Conservation (phyloP, 2,329 filamentous ascomycete genomes). For the Colletotrichum horii region DNA sequence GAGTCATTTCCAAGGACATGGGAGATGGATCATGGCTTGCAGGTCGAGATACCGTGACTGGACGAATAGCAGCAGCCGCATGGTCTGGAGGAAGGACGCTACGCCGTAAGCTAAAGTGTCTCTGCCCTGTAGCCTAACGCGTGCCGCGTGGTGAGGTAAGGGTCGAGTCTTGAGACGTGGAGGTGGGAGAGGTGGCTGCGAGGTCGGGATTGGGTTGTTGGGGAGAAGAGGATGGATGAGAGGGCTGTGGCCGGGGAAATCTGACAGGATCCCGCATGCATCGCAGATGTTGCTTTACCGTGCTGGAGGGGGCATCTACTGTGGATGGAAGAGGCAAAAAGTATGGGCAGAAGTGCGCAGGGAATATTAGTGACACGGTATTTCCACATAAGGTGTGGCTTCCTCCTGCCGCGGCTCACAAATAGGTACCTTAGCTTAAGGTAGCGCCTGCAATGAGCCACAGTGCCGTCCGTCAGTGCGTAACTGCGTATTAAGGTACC, state of each 20-base stretch:
- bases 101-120: neutral
- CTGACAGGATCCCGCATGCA: neutral
- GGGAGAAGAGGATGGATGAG: neutral
- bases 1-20: conserved; percentile 7
- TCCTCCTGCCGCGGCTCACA: neutral
- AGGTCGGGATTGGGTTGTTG: conserved; percentile 17
- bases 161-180: neutral
- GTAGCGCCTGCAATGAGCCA: neutral
- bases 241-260: neutral
- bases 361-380: neutral
- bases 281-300: neutral
- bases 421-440: too few relatives aligned
- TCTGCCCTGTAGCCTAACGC: neutral
- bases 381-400: neutral
- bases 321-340: neutral
- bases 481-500: neutral
- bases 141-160: neutral
- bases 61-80: neutral
- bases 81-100: neutral
- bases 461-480: neutral
- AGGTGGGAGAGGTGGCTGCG: neutral
- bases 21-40: conserved; percentile 7
- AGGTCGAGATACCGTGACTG: neutral
- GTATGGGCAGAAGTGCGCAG: neutral
- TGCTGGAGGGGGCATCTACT: neutral